phyloP scores from a whole-genome alignment of 148 eudicot genomes.

The Mesembryanthemum crystallinum region DNA sequence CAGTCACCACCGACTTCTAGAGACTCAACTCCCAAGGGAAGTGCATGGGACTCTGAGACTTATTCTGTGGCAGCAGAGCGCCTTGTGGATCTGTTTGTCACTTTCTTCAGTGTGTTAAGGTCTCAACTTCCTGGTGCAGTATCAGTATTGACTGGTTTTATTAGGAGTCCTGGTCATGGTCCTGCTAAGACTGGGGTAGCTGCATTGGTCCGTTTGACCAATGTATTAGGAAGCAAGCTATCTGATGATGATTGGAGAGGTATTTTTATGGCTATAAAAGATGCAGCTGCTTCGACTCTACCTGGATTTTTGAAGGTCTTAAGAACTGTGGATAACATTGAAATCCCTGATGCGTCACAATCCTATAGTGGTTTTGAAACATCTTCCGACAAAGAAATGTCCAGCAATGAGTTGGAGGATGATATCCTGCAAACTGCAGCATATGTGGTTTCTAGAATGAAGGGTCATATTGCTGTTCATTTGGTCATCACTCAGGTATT shows the following conservation, averaged over 20 bases:
- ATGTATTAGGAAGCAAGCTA: conserved; percentile 57
- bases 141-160: conserved; percentile 52
- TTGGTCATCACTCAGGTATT: conserved; percentile 84
- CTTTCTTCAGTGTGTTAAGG: conserved; percentile 60
- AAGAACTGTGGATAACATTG: conserved; percentile 61
- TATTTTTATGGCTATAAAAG: conserved; percentile 65
- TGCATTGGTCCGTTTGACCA: conserved; percentile 71
- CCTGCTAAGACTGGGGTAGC: conserved; percentile 70
- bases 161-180: conserved; percentile 63
- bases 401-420: conserved; percentile 54
- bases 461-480: conserved; percentile 71
- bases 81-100: conserved; percentile 67
- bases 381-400: conserved; percentile 45
- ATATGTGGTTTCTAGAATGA: conserved; percentile 85
- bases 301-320: conserved; percentile 69
- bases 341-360: conserved; percentile 46
- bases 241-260: conserved; percentile 89
- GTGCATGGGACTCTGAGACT: conserved; percentile 82
- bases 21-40: conserved; percentile 36
- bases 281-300: conserved; percentile 60
- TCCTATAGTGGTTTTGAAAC: conserved; percentile 45
- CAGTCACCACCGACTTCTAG: conserved; percentile 32
- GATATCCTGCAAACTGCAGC: conserved; percentile 71
- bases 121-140: conserved; percentile 60
- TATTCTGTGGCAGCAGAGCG: conserved; percentile 66